phyloP scores from a whole-genome alignment of 1,139 yeast genomes.

The Scheffersomyces insectosa region DNA sequence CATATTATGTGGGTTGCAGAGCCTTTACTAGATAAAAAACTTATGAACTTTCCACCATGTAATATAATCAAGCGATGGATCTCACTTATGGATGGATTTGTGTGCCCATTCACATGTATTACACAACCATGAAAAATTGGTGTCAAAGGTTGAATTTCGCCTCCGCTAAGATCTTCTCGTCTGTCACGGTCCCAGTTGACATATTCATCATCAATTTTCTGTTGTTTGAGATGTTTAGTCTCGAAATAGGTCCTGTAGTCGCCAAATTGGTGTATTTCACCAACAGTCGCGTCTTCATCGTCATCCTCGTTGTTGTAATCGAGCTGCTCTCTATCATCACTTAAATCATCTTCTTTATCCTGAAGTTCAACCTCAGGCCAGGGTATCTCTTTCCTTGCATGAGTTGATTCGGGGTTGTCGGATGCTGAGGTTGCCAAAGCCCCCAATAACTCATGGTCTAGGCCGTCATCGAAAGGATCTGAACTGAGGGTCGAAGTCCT shows the following conservation, averaged over 20 bases:
- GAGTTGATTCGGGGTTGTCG: background rate
- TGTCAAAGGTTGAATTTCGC: slow-evolving; percentile 8
- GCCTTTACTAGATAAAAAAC: slow-evolving; percentile 67
- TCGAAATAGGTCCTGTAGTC: slow-evolving; percentile 69
- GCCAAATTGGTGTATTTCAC: slow-evolving; percentile 57
- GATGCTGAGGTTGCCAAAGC: background rate
- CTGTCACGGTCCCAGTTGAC: slow-evolving; percentile 50
- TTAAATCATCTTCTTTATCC: slow-evolving; percentile 3
- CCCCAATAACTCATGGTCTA: slow-evolving; percentile 25
- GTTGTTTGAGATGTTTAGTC: slow-evolving; percentile 69
- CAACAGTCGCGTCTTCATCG: slow-evolving; percentile 14
- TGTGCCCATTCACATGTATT: slow-evolving; percentile 83
- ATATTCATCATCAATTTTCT: slow-evolving; percentile 58
- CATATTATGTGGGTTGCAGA: slow-evolving; percentile 86
- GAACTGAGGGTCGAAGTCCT: slow-evolving; percentile 18
- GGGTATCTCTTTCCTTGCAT: too few species aligned
- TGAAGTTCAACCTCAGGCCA: background rate
- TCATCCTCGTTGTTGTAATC: background rate
- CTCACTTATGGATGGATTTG: slow-evolving; percentile 72
- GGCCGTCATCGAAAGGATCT: slow-evolving; percentile 45
- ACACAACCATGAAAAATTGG: slow-evolving; percentile 62
- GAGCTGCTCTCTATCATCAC: background rate
- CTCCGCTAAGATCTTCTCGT: slow-evolving; percentile 14
- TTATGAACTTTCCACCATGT: slow-evolving; percentile 79
- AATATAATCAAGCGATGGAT: slow-evolving; percentile 69